These are phyloP conservation scores for Kodamaea jinghongensis DNA, from an alignment of 805 yeast species.

Conservation along the genomic window DNA sequence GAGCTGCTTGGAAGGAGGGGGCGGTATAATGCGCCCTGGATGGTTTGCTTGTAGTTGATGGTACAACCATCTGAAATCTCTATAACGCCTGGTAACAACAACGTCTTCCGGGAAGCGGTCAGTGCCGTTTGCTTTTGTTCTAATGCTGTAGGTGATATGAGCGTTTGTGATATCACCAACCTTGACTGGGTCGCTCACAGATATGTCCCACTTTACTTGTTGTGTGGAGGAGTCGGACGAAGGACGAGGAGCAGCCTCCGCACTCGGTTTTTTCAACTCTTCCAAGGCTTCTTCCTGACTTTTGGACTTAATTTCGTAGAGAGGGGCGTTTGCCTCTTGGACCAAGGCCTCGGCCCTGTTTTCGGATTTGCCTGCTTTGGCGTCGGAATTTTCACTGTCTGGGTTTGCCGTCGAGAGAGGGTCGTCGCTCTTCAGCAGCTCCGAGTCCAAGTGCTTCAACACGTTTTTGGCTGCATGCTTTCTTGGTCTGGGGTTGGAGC, in stretches of 20 bases:
- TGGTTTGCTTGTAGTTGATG: constrained; percentile 82
- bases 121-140: constrained; percentile 43
- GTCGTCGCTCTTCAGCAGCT: constrained; percentile 5
- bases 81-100: constrained; percentile 76
- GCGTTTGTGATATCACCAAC: constrained; percentile 89
- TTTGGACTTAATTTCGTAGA: constrained; percentile 39
- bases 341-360: constrained; percentile 33
- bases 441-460: constrained; percentile 25
- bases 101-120: constrained; percentile 14
- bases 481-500: constrained; percentile 28
- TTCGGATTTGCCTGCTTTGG: constrained; percentile 18
- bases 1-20: constrained; percentile 93
- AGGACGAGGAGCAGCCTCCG: constrained; percentile 7
- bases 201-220: constrained; percentile 50
- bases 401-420: constrained; percentile 11
- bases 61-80: constrained; percentile 92
- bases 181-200: constrained; percentile 87
- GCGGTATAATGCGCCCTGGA: constrained; percentile 86
- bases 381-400: constrained; percentile 11
- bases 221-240: constrained; percentile 14
- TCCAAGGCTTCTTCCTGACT: constrained; percentile 12
- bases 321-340: constrained; percentile 52
- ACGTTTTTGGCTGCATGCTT: constrained; percentile 29
- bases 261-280: background rate
- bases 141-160: constrained; percentile 83